Conservation (phyloP, 2,329 filamentous ascomycete genomes). For the Kalaharituber pfeilii region DNA sequence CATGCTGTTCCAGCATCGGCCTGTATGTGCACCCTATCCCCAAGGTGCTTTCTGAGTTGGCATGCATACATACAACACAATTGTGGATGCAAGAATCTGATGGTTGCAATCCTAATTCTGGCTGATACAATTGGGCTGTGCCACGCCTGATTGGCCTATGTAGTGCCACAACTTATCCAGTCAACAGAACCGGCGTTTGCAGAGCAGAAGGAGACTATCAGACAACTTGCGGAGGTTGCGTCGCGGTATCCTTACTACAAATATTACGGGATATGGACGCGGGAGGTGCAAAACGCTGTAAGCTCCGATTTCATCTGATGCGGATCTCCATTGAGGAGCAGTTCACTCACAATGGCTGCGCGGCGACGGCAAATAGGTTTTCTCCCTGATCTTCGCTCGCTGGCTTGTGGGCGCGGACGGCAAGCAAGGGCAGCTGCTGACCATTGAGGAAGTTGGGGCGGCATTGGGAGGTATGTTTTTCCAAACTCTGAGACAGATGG, state of each 20-base stretch:
- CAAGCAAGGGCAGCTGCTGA: slow-evolving; percentile 39
- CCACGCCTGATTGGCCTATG: too few relatives aligned
- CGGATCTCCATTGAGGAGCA: not conserved
- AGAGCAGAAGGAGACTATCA: slow-evolving; percentile 53
- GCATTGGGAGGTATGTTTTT: slow-evolving; percentile 47
- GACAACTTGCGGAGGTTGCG: slow-evolving; percentile 52
- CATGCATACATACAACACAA: slow-evolving; percentile 6
- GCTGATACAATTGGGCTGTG: too few relatives aligned
- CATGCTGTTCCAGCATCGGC: slow-evolving; percentile 63
- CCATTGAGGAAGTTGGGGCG: slow-evolving; percentile 70
- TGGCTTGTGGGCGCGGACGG: slow-evolving; percentile 47
- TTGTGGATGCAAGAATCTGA: too few relatives aligned
- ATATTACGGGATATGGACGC: slow-evolving; percentile 78
- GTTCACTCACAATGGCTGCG: not conserved
- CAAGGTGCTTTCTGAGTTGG: not conserved
- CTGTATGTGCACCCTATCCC: slow-evolving; percentile 31
- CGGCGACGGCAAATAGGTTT: slow-evolving; percentile 35
- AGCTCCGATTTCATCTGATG: slow-evolving; percentile 38
- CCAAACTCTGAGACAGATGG: too few relatives aligned
- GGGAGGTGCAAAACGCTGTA: slow-evolving; percentile 64
- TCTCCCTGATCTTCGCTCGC: slow-evolving; percentile 42
- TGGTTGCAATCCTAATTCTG: too few relatives aligned
- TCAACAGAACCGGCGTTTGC: slow-evolving; percentile 53
- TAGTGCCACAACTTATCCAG: slow-evolving; percentile 51
- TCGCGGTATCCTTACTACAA: slow-evolving; percentile 94